Percentiles rank a stretch among this genome's conserved stretches.
Evolutionary conservation across 2,329 filamentous ascomycete species (phyloP).

Genomic region (Aspergillus tanneri): DNA sequence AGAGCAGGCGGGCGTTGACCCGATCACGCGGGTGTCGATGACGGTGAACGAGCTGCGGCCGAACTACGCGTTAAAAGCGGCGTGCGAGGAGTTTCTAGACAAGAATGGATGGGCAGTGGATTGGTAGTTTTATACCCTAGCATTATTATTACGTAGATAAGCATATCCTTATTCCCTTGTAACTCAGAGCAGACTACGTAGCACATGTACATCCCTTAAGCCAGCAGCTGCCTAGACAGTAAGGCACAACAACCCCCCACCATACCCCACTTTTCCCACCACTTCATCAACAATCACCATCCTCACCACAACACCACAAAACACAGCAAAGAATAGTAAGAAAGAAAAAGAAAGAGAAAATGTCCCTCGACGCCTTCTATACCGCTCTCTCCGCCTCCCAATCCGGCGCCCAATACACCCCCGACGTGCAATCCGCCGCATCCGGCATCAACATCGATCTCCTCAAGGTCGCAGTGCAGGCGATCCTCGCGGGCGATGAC

Average conservation of each 20-base stretch:
- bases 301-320: background rate
- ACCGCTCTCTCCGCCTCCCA: conserved; percentile 28
- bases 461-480: conserved; percentile 29
- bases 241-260: too few species aligned
- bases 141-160: conserved; percentile 2
- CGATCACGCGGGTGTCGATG: conserved; percentile 76
- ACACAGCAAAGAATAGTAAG: background rate
- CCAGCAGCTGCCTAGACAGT: too few species aligned
- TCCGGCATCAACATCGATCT: conserved; percentile 25
- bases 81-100: conserved; percentile 79
- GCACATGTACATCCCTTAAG: too few species aligned
- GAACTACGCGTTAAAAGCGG: conserved; percentile 77
- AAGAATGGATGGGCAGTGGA: conserved; percentile 91
- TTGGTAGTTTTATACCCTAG: conserved; percentile 56
- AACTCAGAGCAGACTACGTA: too few species aligned
- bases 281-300: too few species aligned
- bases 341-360: conserved; percentile 14
- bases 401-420: conserved; percentile 29
- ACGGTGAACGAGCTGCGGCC: conserved; percentile 68
- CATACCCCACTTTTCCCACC: too few species aligned
- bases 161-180: background rate
- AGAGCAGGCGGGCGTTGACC: conserved; percentile 71
- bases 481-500: conserved; percentile 19
- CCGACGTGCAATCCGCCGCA: conserved; percentile 29
- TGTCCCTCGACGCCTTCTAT: conserved; percentile 31